These are phyloP conservation scores for Phaeoacremonium minimum DNA, from an alignment of 2,329 filamentous ascomycete genomes.

Conservation along the genomic window DNA sequence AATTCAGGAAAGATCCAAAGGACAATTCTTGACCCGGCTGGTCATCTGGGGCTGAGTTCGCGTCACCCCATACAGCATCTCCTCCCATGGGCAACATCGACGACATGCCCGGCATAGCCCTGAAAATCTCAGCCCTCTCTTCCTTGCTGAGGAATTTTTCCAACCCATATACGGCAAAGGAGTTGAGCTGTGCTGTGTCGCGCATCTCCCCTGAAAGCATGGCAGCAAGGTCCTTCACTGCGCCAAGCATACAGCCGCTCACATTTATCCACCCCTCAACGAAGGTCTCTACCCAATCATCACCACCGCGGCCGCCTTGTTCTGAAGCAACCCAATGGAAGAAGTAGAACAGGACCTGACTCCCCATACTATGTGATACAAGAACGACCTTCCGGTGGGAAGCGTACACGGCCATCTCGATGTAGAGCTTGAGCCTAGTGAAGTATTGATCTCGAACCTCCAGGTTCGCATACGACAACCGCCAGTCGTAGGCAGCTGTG, in stretches of 20 bases:
- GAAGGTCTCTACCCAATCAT: slow-evolving; percentile 84
- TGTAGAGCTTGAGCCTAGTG: slow-evolving; percentile 80
- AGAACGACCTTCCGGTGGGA: slow-evolving; percentile 77
- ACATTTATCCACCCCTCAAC: slow-evolving; percentile 98
- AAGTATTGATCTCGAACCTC: slow-evolving; percentile 93
- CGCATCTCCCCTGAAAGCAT: slow-evolving; percentile 96
- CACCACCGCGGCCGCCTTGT: slow-evolving; percentile 74
- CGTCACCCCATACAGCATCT: slow-evolving; percentile 90
- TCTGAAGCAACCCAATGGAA: slow-evolving; percentile 74
- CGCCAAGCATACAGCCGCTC: slow-evolving; percentile 94
- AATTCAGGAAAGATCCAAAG: slow-evolving; percentile 82
- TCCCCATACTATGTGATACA: slow-evolving; percentile 95
- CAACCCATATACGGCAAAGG: slow-evolving; percentile 92
- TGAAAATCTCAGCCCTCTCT: slow-evolving; percentile 89
- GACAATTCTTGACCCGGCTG: slow-evolving; percentile 65
- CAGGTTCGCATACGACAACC: slow-evolving; percentile 83
- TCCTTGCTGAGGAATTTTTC: slow-evolving; percentile 92
- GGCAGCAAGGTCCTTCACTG: slow-evolving; percentile 84
- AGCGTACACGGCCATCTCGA: slow-evolving; percentile 76
- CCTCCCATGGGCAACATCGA: slow-evolving; percentile 96
- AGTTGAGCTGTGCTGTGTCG: slow-evolving; percentile 92
- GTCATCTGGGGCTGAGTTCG: slow-evolving; percentile 86
- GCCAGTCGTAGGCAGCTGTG: slow-evolving; percentile 82
- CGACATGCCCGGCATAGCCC: slow-evolving; percentile 93
- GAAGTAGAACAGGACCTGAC: slow-evolving; percentile 85